Percentiles rank a stretch among this genome's conserved stretches.
These are phyloP conservation scores for Moesziomyces antarcticus DNA, from an alignment of 1,284 basidiomycete species.

Conservation along the genomic window DNA sequence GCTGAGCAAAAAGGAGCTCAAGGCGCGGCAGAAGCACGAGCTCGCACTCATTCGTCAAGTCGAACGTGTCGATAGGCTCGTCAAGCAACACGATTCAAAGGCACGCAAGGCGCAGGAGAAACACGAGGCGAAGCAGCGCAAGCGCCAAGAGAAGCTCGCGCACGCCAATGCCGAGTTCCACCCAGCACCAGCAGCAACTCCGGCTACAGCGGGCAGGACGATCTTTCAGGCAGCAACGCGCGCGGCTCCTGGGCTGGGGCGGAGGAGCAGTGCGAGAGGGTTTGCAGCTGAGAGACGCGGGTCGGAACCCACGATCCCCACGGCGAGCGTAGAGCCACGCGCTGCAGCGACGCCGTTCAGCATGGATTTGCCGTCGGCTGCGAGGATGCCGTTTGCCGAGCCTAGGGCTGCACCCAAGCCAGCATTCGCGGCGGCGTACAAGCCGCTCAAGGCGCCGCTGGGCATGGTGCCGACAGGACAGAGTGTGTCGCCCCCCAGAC, in stretches of 20 bases:
- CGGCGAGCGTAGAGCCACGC: background rate
- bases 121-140: constrained; percentile 24
- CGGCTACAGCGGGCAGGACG: constrained; percentile 18
- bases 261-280: constrained; percentile 17
- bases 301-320: constrained; percentile 8
- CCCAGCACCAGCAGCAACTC: background rate
- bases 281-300: constrained; percentile 13
- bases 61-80: constrained; percentile 46
- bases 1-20: constrained; percentile 48
- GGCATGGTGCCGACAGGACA: background rate
- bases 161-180: constrained; percentile 9
- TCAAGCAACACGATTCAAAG: constrained; percentile 52
- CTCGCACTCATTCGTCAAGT: constrained; percentile 50
- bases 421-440: too few species aligned
- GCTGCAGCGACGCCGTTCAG: constrained; percentile 5
- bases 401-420: constrained; percentile 18
- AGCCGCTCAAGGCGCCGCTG: background rate
- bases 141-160: constrained; percentile 19
- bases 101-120: constrained; percentile 34
- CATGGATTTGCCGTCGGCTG: constrained; percentile 12
- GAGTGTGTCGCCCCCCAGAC: constrained; percentile 14
- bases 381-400: constrained; percentile 7
- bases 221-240: constrained; percentile 32
- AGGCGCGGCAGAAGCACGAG: constrained; percentile 52
- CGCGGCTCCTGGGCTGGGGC: background rate